phyloP scores from a whole-genome alignment of 805 yeast genomes.

The Millerozyma miso region DNA sequence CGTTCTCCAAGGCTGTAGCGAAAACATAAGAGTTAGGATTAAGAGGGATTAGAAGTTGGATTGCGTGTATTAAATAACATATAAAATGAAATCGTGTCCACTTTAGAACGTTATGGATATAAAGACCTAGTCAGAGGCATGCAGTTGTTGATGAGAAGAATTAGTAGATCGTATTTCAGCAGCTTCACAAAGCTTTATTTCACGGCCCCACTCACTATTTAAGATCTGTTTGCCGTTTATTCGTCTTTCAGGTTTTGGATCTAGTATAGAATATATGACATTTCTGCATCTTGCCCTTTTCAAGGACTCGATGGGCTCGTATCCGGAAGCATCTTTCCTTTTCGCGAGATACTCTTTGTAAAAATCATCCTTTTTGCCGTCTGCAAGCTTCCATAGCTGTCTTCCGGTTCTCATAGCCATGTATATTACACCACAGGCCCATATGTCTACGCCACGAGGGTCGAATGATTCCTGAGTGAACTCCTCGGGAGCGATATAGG shows the following conservation, averaged over 20 bases:
- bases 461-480: constrained; percentile 64
- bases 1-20: too few species aligned
- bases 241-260: constrained; percentile 84
- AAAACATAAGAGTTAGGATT: too few species aligned
- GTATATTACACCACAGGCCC: constrained; percentile 92
- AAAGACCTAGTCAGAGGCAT: neutral
- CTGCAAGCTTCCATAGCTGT: constrained; percentile 86
- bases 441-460: constrained; percentile 77
- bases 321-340: constrained; percentile 79
- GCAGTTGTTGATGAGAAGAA: neutral
- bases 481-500: constrained; percentile 91
- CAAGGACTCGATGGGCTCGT: constrained; percentile 83
- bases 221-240: constrained; percentile 84
- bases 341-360: constrained; percentile 70
- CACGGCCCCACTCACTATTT: constrained; percentile 95
- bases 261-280: constrained; percentile 88
- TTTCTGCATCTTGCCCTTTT: constrained; percentile 88
- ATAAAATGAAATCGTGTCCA: constrained; percentile 1
- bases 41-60: neutral
- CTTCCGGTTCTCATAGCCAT: constrained; percentile 95
- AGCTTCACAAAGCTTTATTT: constrained; percentile 73
- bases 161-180: constrained; percentile 38
- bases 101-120: neutral
- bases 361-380: constrained; percentile 70
- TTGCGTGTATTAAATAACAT: constrained; percentile 2